A percentile compares a stretch with the other conserved stretches of the same genome.
Evolutionary conservation across 2,329 filamentous ascomycete species (phyloP).

Genomic region (Exophiala alcalophila): DNA sequence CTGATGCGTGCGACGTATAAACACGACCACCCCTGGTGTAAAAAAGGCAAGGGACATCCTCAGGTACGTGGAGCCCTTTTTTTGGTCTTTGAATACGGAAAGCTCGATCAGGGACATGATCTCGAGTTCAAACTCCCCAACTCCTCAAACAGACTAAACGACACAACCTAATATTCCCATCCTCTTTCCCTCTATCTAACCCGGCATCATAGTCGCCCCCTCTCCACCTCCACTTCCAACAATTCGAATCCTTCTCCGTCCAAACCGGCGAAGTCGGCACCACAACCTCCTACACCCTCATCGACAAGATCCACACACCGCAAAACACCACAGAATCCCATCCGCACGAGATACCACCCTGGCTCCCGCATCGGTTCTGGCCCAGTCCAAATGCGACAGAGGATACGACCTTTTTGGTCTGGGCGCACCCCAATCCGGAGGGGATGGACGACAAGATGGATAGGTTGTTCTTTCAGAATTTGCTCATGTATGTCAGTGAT

Average conservation of each 20-base stretch:
- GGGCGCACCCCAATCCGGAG: slow-evolving; percentile 19
- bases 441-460: slow-evolving; percentile 21
- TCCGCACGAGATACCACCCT: slow-evolving; percentile 11
- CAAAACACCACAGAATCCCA: slow-evolving; percentile 1
- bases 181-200: neutral
- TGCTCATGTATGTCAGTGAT: slow-evolving; percentile 23
- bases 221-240: slow-evolving; percentile 24
- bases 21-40: slow-evolving; percentile 17
- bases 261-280: slow-evolving; percentile 18
- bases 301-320: slow-evolving; percentile 18
- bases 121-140: neutral
- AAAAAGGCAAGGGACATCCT: slow-evolving; percentile 12
- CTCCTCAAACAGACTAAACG: no score
- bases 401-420: slow-evolving; percentile 16
- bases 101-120: neutral
- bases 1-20: slow-evolving; percentile 21
- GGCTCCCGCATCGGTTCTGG: slow-evolving; percentile 18
- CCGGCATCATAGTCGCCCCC: slow-evolving; percentile 14
- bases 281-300: slow-evolving; percentile 10
- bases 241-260: slow-evolving; percentile 18
- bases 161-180: neutral
- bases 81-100: neutral
- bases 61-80: slow-evolving; percentile 8
- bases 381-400: slow-evolving; percentile 15
- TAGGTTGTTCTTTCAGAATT: slow-evolving; percentile 20